phyloP scores from a whole-genome alignment of 2,329 filamentous ascomycete species.

The Coleophoma cylindrospora region DNA sequence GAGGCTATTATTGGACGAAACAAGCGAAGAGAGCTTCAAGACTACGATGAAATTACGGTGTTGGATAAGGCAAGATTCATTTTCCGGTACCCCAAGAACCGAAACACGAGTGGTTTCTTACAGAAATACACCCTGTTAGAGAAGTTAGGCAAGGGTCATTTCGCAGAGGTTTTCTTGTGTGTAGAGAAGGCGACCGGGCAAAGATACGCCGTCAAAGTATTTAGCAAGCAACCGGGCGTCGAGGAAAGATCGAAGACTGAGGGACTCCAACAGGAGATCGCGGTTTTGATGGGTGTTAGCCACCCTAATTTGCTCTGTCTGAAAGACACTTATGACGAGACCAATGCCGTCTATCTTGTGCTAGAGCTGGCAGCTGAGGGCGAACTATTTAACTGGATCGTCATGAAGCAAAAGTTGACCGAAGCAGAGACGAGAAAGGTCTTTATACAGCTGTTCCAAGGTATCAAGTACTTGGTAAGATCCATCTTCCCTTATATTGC shows the following conservation, averaged over 20 bases:
- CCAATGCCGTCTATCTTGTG: slow-evolving; percentile 84
- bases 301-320: slow-evolving; percentile 90
- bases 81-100: slow-evolving; percentile 80
- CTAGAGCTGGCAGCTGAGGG: slow-evolving; percentile 88
- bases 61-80: slow-evolving; percentile 82
- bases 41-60: slow-evolving; percentile 87
- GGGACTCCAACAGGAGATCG: slow-evolving; percentile 90
- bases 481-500: not conserved
- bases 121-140: slow-evolving; percentile 83
- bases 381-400: slow-evolving; percentile 93
- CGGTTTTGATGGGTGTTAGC: slow-evolving; percentile 93
- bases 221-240: slow-evolving; percentile 77
- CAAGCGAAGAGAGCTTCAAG: slow-evolving; percentile 79
- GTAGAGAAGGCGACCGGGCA: slow-evolving; percentile 79
- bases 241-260: slow-evolving; percentile 82
- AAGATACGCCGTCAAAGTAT: slow-evolving; percentile 89
- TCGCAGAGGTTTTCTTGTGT: slow-evolving; percentile 88
- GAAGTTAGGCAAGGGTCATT: slow-evolving; percentile 90
- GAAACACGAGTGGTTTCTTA: slow-evolving; percentile 70
- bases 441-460: slow-evolving; percentile 88
- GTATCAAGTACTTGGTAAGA: slow-evolving; percentile 88
- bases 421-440: slow-evolving; percentile 82
- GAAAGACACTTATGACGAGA: slow-evolving; percentile 92
- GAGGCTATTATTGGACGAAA: slow-evolving; percentile 88
- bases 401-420: slow-evolving; percentile 81